Percentiles rank a stretch among this genome's conserved stretches.
These are phyloP conservation scores for Boletellus ananas DNA, from an alignment of 768 basidiomycete species.

Conservation along the genomic window DNA sequence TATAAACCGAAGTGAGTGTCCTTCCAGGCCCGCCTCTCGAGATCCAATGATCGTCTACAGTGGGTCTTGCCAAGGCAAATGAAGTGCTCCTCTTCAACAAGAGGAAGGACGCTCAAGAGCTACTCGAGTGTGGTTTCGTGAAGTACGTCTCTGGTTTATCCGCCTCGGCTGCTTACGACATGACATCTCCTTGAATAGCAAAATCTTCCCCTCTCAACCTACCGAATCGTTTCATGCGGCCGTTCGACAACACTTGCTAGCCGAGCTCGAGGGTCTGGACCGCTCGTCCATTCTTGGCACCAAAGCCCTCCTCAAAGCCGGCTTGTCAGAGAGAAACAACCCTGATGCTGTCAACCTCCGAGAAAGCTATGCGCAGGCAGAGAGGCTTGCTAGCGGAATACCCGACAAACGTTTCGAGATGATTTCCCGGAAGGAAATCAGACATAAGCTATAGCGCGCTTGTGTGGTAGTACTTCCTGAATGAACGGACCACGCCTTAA, in stretches of 20 bases:
- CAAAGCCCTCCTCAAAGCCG: constrained; percentile 52
- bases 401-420: constrained; percentile 51
- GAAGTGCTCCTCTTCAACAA: constrained; percentile 70
- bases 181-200: constrained; percentile 32
- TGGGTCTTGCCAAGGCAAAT: constrained; percentile 67
- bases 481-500: not conserved
- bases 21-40: not conserved
- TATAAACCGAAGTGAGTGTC: constrained; percentile 53
- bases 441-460: constrained; percentile 50
- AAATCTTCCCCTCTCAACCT: constrained; percentile 55
- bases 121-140: constrained; percentile 58
- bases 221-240: constrained; percentile 50
- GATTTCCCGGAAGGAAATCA: constrained; percentile 61
- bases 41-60: constrained; percentile 30
- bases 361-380: constrained; percentile 70
- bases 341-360: constrained; percentile 63
- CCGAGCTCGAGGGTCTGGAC: constrained; percentile 58
- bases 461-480: not conserved
- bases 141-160: constrained; percentile 42
- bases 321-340: constrained; percentile 57
- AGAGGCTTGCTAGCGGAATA: constrained; percentile 56
- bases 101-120: constrained; percentile 56
- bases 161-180: not conserved
- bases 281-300: constrained; percentile 48
- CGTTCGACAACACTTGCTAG: constrained; percentile 46